Base-by-base conservation (phyloP, 495 filamentous ascomycete species). In the Evernia prunastri region DNA sequence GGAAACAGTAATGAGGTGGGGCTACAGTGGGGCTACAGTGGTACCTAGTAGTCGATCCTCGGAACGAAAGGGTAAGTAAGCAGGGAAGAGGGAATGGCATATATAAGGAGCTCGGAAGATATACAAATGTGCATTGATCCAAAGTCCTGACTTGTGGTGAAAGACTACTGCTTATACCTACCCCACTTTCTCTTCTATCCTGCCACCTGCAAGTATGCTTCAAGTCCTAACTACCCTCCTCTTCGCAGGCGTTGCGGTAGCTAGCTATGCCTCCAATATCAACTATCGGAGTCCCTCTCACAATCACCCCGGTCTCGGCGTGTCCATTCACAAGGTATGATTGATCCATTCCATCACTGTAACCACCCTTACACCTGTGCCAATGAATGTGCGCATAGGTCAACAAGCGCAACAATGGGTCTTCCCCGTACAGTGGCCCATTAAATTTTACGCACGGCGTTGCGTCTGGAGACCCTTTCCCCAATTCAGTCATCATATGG, bases 401-500 rank as follows among this genome's bases (percentile, higher is more conserved):
- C 58, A 75, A 77, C 67, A 80, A 79, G 68, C 70, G 79, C 18
- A 76, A 77, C 63, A 71, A 73, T 53, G 67, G 67, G 15, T 58
- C 68, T 15, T 40, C 79, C 25, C 66, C 72, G 10, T 76, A 77
- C 72, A 68, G 72, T 54, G 66, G 82, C 25, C 71, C 74, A 43
- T 73, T 87, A 58, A 81, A 81, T 65, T 89, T 89, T 68, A 88
- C 86, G 8, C 49, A 53, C 10, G 49, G 49, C 4, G 25, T 53
- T 5, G 49, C 49, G 15, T 53, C 49, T 4, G 87, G 87, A 10
- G 87, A 89, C 67, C 87, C 87, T 0, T 87, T 84, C 65, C 73
- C 82, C 15, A 72, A 80, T 64, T 85, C 81, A 15, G 82, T 89
- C 15, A 85, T 89, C 60, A 74, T 89, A 0, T 89, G 87, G 86